Evolutionary conservation across 176 grass and related monocot species (phyloP), one percentile per base, ranked within the genome.

Genomic region (Musa acuminata): DNA sequence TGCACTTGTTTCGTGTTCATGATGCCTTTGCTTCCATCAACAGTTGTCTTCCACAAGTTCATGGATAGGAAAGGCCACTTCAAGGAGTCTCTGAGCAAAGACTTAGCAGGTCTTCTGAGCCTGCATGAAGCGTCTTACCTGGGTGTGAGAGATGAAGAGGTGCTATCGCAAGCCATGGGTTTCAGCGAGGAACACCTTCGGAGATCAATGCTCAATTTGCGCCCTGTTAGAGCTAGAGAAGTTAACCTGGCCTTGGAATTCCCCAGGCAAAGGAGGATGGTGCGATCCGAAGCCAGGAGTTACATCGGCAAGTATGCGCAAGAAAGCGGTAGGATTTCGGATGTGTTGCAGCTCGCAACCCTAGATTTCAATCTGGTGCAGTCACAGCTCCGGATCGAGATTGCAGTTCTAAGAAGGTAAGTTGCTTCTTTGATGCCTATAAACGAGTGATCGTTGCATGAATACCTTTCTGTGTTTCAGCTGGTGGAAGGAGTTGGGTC

Each of bases 31-130:
- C 35, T 43, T 43, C 35, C 35, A 43, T 29, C 13, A 69, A 52
- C 69, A 71, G 43, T 52, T 52, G 69, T 71, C 8, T 71, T 71
- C 69, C 48, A 71, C 17, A 71, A 71, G 49, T 71, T 71, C 69
- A 11, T 71, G 43, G 48, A 71, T 7, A 52, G 22, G 9, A 71
- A 71, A 13, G 69, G 69, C 7, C 51, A 49, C 9, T 71, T 71
- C 11, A 52, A 71, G 19, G 69, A 71, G 9, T 51, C 49, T 8
- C 11, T 71, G 9, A 21, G 17, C 49, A 71, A 20, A 52, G 48
- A 71, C 20, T 51, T 20, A 27, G 22, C 1, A 21, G 69, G 29
- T 20, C 13, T 71, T 13, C 19, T 52, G 49, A 71, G 49, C 13
- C 16, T 71, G 17, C 69, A 71, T 13, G 69, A 71, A 21, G 69